These are phyloP conservation scores for Luzula sylvatica DNA, from an alignment of 176 grass and related monocot species.

Conservation along the genomic window DNA sequence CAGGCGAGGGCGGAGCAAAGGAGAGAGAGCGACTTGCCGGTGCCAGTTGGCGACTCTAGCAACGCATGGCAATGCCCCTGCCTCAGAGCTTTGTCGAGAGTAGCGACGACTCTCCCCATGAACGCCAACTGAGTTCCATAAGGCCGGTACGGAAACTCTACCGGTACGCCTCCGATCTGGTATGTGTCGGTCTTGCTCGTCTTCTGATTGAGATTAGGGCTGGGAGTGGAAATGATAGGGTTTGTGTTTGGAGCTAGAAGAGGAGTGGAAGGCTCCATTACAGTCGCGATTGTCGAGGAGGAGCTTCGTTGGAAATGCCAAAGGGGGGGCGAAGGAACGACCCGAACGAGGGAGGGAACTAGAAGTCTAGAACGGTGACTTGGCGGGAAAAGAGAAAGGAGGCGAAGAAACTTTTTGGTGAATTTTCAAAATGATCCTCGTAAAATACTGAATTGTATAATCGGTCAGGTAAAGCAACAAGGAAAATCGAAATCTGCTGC, in stretches of 20 bases:
- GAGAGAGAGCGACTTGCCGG: conserved; percentile 85
- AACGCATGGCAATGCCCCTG: conserved; percentile 75
- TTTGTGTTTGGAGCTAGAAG: conserved; percentile 1
- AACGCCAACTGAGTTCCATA: conserved; percentile 94
- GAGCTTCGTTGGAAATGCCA: no score
- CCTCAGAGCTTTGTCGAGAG: conserved; percentile 59
- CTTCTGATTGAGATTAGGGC: conserved; percentile 9
- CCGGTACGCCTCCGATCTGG: conserved; percentile 68
- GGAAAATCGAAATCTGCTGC: no score
- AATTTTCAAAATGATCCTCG: not conserved
- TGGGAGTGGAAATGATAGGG: conserved; percentile 4
- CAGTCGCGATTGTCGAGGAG: not conserved
- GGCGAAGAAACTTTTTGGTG: no score
- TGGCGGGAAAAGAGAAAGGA: no score
- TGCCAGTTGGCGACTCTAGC: conserved; percentile 93
- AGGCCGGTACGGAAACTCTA: conserved; percentile 88
- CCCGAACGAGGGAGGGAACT: not conserved
- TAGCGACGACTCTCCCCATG: conserved; percentile 86
- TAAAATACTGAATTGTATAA: no score
- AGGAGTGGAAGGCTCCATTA: conserved; percentile 32
- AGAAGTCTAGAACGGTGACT: not conserved
- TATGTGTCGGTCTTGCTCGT: conserved; percentile 30
- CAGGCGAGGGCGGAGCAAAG: conserved; percentile 92
- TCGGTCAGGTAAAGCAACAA: no score
- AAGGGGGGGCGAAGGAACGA: no score